phyloP scores from a whole-genome alignment of 768 basidiomycete genomes.

The Leccinum ochraceum region DNA sequence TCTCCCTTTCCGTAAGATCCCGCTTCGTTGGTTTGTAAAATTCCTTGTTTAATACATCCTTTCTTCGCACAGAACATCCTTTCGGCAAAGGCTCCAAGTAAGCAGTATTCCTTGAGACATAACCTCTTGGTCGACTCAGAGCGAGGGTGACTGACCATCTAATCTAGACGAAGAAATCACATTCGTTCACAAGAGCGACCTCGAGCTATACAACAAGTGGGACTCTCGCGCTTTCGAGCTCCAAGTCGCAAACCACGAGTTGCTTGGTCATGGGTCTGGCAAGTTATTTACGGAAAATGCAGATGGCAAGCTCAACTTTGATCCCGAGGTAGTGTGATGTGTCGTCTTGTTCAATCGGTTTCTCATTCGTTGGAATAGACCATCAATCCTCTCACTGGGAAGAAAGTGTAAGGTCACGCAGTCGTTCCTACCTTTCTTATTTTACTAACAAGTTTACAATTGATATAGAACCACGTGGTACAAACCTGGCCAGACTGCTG shows the following conservation, averaged over 20 bases:
- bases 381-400: slow-evolving; percentile 79
- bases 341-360: background rate
- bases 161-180: slow-evolving; percentile 69
- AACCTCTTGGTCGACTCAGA: background rate
- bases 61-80: slow-evolving; percentile 64
- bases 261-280: slow-evolving; percentile 84
- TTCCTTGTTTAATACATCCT: background rate
- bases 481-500: slow-evolving; percentile 82
- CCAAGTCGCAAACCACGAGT: slow-evolving; percentile 89
- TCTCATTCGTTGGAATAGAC: slow-evolving; percentile 44
- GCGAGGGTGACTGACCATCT: background rate
- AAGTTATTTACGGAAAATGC: slow-evolving; percentile 77
- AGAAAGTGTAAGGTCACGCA: slow-evolving; percentile 55
- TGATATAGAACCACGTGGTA: slow-evolving; percentile 75
- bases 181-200: slow-evolving; percentile 81
- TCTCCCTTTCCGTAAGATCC: slow-evolving; percentile 70
- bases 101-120: slow-evolving; percentile 17
- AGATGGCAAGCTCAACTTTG: slow-evolving; percentile 82
- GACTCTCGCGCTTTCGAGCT: slow-evolving; percentile 78
- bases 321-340: slow-evolving; percentile 55
- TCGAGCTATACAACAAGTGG: slow-evolving; percentile 74
- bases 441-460: background rate
- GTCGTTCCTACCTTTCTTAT: background rate
- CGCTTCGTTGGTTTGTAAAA: background rate
- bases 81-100: slow-evolving; percentile 84